A percentile compares a stretch with the other conserved stretches of the same genome.
phyloP scores from a whole-genome alignment of 1,284 basidiomycete genomes.

The Cutaneotrichosporon cavernicola region DNA sequence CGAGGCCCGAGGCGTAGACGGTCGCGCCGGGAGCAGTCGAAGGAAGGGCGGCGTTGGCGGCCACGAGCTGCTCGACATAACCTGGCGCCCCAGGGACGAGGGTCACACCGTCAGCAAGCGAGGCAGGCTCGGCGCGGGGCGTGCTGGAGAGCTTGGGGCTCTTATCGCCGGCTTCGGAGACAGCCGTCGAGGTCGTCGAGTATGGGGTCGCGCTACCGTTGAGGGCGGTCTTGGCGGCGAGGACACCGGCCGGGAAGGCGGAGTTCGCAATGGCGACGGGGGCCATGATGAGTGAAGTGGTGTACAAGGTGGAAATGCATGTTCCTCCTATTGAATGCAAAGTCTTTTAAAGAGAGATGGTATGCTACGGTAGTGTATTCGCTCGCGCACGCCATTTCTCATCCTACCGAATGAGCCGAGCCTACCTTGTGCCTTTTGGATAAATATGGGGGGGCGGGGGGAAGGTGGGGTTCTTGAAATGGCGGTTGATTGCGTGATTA shows the following conservation, averaged over 20 bases:
- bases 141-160: slow-evolving; percentile 14
- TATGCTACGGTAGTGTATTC: neutral
- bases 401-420: neutral
- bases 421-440: neutral
- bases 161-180: slow-evolving; percentile 42
- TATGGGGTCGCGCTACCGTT: slow-evolving; percentile 42
- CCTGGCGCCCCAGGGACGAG: slow-evolving; percentile 31
- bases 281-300: slow-evolving; percentile 17
- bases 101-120: slow-evolving; percentile 31
- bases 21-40: slow-evolving; percentile 42
- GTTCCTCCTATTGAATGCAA: neutral
- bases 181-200: slow-evolving; percentile 42
- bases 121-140: slow-evolving; percentile 28
- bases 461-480: neutral
- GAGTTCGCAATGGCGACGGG: slow-evolving; percentile 17
- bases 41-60: slow-evolving; percentile 36
- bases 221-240: slow-evolving; percentile 24
- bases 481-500: slow-evolving; percentile 11
- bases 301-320: neutral
- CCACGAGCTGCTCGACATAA: slow-evolving; percentile 39
- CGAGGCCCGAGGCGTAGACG: slow-evolving; percentile 45
- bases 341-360: slow-evolving; percentile 2
- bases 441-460: neutral
- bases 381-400: slow-evolving; percentile 4
- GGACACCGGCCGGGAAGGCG: slow-evolving; percentile 9